These are phyloP conservation scores for Malbranchea zuffiana DNA, from an alignment of 2,329 filamentous ascomycete species.

Conservation along the genomic window DNA sequence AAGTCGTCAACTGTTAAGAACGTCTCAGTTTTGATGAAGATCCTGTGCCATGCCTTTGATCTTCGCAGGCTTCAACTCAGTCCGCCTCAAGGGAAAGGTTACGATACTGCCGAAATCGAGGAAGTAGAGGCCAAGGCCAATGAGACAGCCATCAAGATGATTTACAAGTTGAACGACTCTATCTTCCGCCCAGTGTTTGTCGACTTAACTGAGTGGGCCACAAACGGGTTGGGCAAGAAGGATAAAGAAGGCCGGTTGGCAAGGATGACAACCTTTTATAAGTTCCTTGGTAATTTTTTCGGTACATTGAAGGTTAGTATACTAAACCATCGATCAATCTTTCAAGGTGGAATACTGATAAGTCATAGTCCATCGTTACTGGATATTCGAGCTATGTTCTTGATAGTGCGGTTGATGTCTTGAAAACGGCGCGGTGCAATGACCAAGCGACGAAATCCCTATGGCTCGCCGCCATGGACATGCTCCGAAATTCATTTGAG, in stretches of 20 bases:
- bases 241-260: constrained; percentile 48
- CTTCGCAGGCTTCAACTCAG: constrained; percentile 33
- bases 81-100: constrained; percentile 21
- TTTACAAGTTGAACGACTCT: constrained; percentile 91
- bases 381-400: constrained; percentile 79
- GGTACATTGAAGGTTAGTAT: constrained; percentile 59
- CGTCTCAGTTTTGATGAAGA: constrained; percentile 53
- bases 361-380: constrained; percentile 71
- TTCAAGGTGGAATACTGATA: too few species aligned
- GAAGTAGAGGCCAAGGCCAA: constrained; percentile 56
- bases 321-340: constrained; percentile 4
- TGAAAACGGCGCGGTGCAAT: constrained; percentile 35
- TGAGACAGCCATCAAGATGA: constrained; percentile 70
- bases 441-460: constrained; percentile 47
- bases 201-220: constrained; percentile 73
- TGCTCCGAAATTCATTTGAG: constrained; percentile 65
- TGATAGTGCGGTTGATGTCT: constrained; percentile 58
- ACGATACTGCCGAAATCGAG: constrained; percentile 41
- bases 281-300: constrained; percentile 71
- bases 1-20: constrained; percentile 74
- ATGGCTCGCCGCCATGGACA: constrained; percentile 58
- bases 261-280: constrained; percentile 66
- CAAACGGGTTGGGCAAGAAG: constrained; percentile 49
- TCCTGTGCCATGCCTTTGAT: constrained; percentile 46
- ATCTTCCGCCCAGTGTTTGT: constrained; percentile 87